Evolutionary conservation across 495 filamentous ascomycete species (phyloP).

Genomic region (Tuber calosporum): DNA sequence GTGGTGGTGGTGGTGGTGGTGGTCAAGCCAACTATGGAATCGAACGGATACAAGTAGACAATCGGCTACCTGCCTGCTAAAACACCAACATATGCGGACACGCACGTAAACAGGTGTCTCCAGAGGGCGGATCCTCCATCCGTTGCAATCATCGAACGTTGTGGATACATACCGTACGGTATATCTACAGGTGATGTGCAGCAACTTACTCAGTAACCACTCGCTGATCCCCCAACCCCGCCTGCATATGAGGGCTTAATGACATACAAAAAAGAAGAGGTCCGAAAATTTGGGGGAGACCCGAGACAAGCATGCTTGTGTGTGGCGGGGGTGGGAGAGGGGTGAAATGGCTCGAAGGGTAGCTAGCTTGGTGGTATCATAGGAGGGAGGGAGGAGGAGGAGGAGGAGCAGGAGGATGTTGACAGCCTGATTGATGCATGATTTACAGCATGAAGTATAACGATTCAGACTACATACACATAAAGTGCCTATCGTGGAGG

Average conservation of each 20-base stretch:
- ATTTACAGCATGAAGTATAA: not conserved
- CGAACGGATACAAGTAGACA: not conserved
- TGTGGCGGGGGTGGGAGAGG: not conserved
- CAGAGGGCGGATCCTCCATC: not conserved
- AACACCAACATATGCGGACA: not conserved
- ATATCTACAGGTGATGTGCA: not conserved
- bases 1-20: not conserved
- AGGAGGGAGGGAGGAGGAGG: not conserved
- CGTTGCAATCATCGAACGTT: not conserved
- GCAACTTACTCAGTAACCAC: not conserved
- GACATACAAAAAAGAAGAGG: not conserved
- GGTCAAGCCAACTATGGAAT: not conserved
- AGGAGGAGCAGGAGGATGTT: not conserved
- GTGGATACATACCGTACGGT: not conserved
- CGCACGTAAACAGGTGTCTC: not conserved
- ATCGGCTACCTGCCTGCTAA: not conserved
- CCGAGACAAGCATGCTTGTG: not conserved
- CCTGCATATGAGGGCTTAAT: not conserved
- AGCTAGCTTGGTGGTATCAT: not conserved
- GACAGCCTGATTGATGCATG: not conserved
- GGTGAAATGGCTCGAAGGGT: not conserved
- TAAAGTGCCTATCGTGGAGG: not conserved
- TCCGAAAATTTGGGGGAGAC: not conserved
- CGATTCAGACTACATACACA: conserved; percentile 2
- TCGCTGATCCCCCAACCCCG: not conserved